Evolutionary conservation across 768 basidiomycete genomes (phyloP).

Genomic region (Hemileccinum rubropunctum): DNA sequence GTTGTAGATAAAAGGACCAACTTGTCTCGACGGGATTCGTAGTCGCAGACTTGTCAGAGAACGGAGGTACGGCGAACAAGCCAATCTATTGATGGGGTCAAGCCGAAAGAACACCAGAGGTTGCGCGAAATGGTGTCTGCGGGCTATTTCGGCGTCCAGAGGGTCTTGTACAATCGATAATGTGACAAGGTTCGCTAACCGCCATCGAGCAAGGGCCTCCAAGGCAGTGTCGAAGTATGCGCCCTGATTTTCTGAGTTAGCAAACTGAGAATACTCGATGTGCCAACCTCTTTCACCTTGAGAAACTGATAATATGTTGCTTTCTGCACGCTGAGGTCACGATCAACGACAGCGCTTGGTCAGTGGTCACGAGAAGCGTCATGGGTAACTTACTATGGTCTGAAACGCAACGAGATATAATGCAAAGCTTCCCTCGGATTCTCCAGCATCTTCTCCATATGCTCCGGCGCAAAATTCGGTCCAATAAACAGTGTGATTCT

Average conservation of each 20-base stretch:
- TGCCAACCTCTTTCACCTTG: constrained; percentile 40
- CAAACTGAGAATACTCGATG: background rate
- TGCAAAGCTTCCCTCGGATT: constrained; percentile 45
- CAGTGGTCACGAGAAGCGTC: background rate
- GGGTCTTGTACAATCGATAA: constrained; percentile 72
- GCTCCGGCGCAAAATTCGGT: constrained; percentile 75
- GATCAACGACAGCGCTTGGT: background rate
- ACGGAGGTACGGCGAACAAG: constrained; percentile 40
- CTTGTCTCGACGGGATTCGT: constrained; percentile 66
- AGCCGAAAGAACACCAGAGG: constrained; percentile 85
- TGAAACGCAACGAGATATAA: constrained; percentile 67
- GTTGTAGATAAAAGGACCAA: constrained; percentile 41
- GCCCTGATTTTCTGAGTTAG: constrained; percentile 43
- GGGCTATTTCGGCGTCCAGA: constrained; percentile 40
- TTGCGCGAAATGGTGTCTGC: constrained; percentile 60
- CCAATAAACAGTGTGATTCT: constrained; percentile 68
- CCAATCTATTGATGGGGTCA: constrained; percentile 50
- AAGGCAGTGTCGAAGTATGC: constrained; percentile 81
- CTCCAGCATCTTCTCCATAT: constrained; percentile 66
- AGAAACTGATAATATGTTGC: constrained; percentile 84
- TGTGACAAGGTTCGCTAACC: constrained; percentile 36
- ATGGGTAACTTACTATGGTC: constrained; percentile 66
- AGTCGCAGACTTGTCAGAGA: constrained; percentile 58
- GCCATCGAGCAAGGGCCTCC: constrained; percentile 62
- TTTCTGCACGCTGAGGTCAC: constrained; percentile 51